Evolutionary conservation across 306 rosid species (phyloP).

Genomic region (Quercus engelmannii): DNA sequence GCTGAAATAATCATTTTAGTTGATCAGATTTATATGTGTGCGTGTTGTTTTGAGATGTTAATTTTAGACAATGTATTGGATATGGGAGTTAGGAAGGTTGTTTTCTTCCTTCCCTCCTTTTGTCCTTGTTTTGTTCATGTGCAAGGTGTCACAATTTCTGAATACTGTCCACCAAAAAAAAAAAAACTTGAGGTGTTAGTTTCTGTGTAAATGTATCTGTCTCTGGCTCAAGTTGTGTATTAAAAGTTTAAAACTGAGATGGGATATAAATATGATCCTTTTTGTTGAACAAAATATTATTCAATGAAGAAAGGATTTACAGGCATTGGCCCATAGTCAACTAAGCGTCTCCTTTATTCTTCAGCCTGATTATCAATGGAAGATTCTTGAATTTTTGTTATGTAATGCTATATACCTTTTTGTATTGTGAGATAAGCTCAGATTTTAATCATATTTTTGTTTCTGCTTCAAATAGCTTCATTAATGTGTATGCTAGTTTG

Average conservation of each 20-base stretch:
- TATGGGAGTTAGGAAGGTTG: background rate
- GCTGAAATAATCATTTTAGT: background rate
- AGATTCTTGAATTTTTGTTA: background rate
- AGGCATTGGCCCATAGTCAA: background rate
- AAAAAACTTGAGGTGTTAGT: background rate
- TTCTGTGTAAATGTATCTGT: slow-evolving; percentile 7
- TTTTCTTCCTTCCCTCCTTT: background rate
- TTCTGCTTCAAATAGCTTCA: background rate
- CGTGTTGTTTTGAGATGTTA: no score
- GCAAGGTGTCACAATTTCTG: background rate
- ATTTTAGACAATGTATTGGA: background rate
- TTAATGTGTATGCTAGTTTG: background rate
- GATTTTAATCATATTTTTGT: background rate
- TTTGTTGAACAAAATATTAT: background rate
- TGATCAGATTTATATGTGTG: background rate
- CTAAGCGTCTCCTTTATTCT: background rate
- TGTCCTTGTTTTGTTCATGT: background rate
- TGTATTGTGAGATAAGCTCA: background rate
- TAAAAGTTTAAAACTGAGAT: slow-evolving; percentile 9
- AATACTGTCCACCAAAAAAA: background rate
- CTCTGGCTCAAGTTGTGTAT: slow-evolving; percentile 8
- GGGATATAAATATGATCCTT: background rate
- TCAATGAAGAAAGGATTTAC: background rate
- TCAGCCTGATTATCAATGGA: background rate
- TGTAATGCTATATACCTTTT: background rate